A percentile compares a stretch with the other conserved stretches of the same genome.
These are phyloP conservation scores for Suillus luteus DNA, from an alignment of 768 basidiomycete genomes.

Conservation along the genomic window DNA sequence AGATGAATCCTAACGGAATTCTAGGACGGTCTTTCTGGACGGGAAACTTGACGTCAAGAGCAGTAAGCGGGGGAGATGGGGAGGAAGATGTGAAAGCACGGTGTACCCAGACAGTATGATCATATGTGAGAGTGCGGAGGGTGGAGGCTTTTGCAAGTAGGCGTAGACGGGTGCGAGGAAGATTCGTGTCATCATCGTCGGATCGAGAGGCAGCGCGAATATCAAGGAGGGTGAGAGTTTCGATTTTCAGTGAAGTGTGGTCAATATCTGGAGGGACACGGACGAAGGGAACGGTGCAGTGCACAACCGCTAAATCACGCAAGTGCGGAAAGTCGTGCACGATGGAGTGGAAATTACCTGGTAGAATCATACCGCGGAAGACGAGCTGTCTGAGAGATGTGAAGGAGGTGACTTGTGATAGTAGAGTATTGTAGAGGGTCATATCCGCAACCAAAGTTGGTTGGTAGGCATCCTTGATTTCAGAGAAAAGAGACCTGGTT, in stretches of 20 bases:
- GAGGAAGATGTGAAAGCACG: conserved; percentile 36
- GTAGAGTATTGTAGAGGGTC: conserved; percentile 28
- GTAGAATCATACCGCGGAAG: conserved; percentile 40
- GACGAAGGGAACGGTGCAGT: conserved; percentile 34
- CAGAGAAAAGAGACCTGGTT: conserved; percentile 12
- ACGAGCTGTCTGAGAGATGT: conserved; percentile 39
- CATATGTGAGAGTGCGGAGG: conserved; percentile 36
- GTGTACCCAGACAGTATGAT: conserved; percentile 43
- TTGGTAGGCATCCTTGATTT: conserved; percentile 22
- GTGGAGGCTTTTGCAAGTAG: conserved; percentile 39
- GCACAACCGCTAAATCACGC: conserved; percentile 41
- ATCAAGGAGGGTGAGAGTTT: conserved; percentile 42
- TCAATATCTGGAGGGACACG: conserved; percentile 25
- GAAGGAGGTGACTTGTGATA: conserved; percentile 29
- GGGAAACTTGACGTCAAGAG: conserved; percentile 32
- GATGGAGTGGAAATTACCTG: conserved; percentile 35
- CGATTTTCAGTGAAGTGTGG: conserved; percentile 43
- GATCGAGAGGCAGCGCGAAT: conserved; percentile 22
- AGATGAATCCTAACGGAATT: conserved; percentile 20
- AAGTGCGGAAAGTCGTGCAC: conserved; percentile 42
- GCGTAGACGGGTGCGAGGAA: conserved; percentile 20
- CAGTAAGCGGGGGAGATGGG: conserved; percentile 17
- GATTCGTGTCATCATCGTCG: conserved; percentile 18
- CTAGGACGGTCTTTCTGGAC: conserved; percentile 33
- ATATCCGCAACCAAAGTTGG: conserved; percentile 26